Conservation (phyloP, 139 green algal species). For the Chlorella sp. region DNA sequence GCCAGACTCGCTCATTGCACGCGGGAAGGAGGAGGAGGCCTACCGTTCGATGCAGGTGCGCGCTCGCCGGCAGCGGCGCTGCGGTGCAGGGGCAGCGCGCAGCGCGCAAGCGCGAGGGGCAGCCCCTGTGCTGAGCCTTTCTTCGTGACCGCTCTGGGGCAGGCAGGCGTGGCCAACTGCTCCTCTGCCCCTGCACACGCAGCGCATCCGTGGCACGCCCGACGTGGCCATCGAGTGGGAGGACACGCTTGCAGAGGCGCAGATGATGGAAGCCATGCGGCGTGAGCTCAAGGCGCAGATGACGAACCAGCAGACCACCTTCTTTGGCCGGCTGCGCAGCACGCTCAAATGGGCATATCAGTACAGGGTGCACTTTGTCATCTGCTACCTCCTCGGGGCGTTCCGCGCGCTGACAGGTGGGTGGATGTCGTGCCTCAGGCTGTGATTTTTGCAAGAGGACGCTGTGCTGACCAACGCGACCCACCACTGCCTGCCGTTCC, state of each 20-base stretch:
- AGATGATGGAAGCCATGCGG: not conserved
- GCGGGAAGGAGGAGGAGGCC: not conserved
- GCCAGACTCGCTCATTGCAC: not conserved
- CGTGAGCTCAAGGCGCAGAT: no score
- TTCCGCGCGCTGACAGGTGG: not conserved
- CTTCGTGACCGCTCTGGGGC: no score
- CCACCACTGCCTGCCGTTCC: no score
- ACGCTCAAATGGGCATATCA: not conserved
- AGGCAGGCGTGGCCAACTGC: no score
- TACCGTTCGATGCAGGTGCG: not conserved
- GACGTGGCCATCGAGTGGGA: not conserved
- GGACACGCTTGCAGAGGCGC: not conserved
- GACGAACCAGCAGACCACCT: no score
- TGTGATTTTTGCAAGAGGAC: no score
- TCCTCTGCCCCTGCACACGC: no score
- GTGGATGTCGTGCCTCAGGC: not conserved
- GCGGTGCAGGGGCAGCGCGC: no score
- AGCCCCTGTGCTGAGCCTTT: no score
- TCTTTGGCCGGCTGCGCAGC: not conserved
- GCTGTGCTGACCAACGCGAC: no score
- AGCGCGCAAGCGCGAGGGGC: no score
- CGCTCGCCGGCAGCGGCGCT: no score
- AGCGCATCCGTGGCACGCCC: not conserved
- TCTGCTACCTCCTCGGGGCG: not conserved
- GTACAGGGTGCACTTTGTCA: not conserved